phyloP scores from a whole-genome alignment of 176 grass and related monocot genomes.

The Calamus simplicifolius region DNA sequence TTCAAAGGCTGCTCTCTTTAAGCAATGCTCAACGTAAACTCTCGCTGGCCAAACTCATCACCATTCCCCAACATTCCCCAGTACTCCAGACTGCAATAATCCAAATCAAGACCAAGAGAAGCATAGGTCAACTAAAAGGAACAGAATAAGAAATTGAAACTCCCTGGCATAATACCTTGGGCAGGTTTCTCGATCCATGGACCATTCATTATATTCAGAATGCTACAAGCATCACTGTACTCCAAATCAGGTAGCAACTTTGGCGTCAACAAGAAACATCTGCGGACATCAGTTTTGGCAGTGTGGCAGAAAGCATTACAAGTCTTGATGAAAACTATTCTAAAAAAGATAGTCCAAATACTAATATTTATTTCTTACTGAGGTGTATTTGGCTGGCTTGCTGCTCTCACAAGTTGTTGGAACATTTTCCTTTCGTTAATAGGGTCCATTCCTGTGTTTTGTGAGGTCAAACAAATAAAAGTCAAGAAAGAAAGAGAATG shows the following conservation, averaged over 20 bases:
- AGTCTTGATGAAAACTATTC: neutral
- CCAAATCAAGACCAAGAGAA: neutral
- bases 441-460: slow-evolving; percentile 85
- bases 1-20: too few species aligned
- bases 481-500: neutral
- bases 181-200: slow-evolving; percentile 83
- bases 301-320: neutral
- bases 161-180: slow-evolving; percentile 26
- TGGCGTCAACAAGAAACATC: slow-evolving; percentile 93
- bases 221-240: slow-evolving; percentile 82
- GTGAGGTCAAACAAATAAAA: neutral
- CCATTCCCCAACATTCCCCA: slow-evolving; percentile 14
- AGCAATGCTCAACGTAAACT: too few species aligned
- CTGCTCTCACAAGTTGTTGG: slow-evolving; percentile 92
- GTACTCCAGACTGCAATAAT: slow-evolving; percentile 10
- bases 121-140: neutral
- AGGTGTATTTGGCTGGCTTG: slow-evolving; percentile 81
- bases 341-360: slow-evolving; percentile 3
- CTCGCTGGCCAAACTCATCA: slow-evolving; percentile 8
- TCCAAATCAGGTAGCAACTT: slow-evolving; percentile 88
- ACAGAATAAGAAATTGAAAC: neutral
- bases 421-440: slow-evolving; percentile 99
- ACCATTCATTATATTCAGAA: slow-evolving; percentile 97
- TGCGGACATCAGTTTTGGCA: slow-evolving; percentile 7
- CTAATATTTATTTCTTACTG: slow-evolving; percentile 37